These are phyloP conservation scores for Coemansia sp. DNA, from an alignment of 192 early-diverging fungal species.

Conservation along the genomic window DNA sequence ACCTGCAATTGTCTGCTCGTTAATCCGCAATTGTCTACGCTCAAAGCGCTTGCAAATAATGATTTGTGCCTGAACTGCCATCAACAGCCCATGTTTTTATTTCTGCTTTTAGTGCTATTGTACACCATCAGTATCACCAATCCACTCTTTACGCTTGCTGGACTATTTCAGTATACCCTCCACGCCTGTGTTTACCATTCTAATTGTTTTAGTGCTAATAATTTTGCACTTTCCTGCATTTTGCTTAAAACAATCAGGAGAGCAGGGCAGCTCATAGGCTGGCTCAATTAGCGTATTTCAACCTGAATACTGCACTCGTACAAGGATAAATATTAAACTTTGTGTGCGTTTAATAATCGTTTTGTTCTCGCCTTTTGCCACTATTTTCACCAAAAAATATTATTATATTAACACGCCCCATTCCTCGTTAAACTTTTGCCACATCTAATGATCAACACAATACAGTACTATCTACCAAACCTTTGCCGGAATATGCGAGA, in stretches of 20 bases:
- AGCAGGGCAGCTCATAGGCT: not conserved
- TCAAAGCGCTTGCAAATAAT: not conserved
- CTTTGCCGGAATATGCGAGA: too few species aligned
- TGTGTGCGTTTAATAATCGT: not conserved
- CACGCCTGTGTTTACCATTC: not conserved
- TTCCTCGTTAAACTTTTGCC: not conserved
- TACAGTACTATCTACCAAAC: too few species aligned
- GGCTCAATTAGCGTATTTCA: not conserved
- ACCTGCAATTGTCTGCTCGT: not conserved
- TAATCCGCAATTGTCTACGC: not conserved
- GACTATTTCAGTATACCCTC: too few species aligned
- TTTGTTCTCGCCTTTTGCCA: not conserved
- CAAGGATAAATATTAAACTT: not conserved
- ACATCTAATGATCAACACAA: not conserved
- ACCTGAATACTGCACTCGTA: not conserved
- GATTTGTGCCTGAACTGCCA: not conserved
- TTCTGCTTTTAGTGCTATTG: not conserved
- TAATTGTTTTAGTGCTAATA: conserved; percentile 1
- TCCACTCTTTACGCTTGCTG: not conserved
- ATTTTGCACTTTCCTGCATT: too few species aligned
- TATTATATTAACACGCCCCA: not conserved
- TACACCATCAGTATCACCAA: not conserved
- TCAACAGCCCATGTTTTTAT: conserved; percentile 8
- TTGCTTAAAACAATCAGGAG: too few species aligned
- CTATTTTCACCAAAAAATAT: not conserved